Base-by-base conservation (phyloP, 2,329 filamentous ascomycete species). In the Claviceps citrina region DNA sequence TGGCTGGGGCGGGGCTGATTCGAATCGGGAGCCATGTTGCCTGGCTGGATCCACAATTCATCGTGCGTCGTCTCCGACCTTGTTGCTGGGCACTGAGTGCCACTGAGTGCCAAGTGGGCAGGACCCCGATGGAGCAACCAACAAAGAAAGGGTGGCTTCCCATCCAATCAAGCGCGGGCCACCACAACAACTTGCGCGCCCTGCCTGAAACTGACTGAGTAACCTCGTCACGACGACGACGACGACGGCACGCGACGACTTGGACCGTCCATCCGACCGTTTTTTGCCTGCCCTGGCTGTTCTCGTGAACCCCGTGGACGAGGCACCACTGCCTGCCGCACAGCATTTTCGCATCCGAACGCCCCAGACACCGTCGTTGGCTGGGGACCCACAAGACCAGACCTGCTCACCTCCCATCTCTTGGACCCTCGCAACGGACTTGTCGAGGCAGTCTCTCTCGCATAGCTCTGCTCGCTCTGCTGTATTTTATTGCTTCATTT, bases 11-110 rank as follows among this genome's bases (percentile, higher is more conserved):
- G 26, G 7, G 26, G 26, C 26, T 12, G 6, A 27, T 27, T 4
- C n/a, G n/a, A n/a, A n/a, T n/a, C n/a, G n/a, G n/a, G n/a, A n/a
- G n/a, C n/a, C n/a, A n/a, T n/a, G 16, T 4, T 32, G 31, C 7
- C 16, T 19, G 6, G 10, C n/a, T 22, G 15, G 33, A 36, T 15
- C 33, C 33, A 20, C 24, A 26, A 12, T 7, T 36, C 22, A 5
- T 8, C 8, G 22, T 5, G 5, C 8, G 22, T 24, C 8, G 22
- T 24, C 22, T 24, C 8, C 5, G 31, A 30, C 37, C 42, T 43
- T 19, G 44, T 48, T 47, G 45, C 46, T 42, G 31, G 46, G 46
- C 46, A 46, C n/a, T n/a, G n/a, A n/a, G n/a, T n/a, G n/a, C n/a
- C n/a, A n/a, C n/a, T n/a, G n/a, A n/a, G n/a, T n/a, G n/a, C n/a